Evolutionary conservation across 768 basidiomycete species (phyloP), one percentile per base, ranked within the genome.

Genomic region (Obba rivulosa): DNA sequence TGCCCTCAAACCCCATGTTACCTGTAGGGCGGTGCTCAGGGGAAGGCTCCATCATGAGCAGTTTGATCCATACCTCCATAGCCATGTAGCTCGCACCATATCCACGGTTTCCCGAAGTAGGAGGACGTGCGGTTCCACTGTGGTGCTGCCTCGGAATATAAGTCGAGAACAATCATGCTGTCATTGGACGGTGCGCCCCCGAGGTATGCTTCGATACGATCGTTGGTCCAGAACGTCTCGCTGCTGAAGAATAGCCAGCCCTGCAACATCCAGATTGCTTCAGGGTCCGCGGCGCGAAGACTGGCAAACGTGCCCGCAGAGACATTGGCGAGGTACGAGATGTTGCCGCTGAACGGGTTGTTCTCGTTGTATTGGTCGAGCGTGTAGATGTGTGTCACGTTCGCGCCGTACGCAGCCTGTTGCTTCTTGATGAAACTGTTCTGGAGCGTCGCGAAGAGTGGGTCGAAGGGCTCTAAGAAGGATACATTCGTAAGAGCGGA

Each of bases 281-380:
- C 60, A 2, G 71, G 65, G 40, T 73, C 71, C 8, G 68, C 68
- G 2, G 63, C 66, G 3, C 64, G 67, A 23, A 73, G 55, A 48
- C 67, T 66, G 3, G 65, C 59, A 37, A 69, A 65, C 14, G 69
- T 71, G 45, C 45, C 58, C 16, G 63, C 60, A 8, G 69, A 57
- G 43, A 72, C 59, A 40, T 54, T 61, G 21, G 55, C 48, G 10
- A 73, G 57, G 54, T 73, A 73, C 10, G 59, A 59, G 8, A 52
- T 37, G 45, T 68, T 56, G 8, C 59, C 54, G 49, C 62, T 70
- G 40, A 60, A 66, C 2, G 71, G 70, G 37, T 66, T 53, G 47
- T 68, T 72, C 56, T 73, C 71, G 59, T 71, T 71, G 58, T 72
- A 72, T 44, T 70, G 71, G 54, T 73, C 71, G 34, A 73, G 66